Conservation (phyloP, 139 green algal genomes). For the Astrephomene gubernaculifera region DNA sequence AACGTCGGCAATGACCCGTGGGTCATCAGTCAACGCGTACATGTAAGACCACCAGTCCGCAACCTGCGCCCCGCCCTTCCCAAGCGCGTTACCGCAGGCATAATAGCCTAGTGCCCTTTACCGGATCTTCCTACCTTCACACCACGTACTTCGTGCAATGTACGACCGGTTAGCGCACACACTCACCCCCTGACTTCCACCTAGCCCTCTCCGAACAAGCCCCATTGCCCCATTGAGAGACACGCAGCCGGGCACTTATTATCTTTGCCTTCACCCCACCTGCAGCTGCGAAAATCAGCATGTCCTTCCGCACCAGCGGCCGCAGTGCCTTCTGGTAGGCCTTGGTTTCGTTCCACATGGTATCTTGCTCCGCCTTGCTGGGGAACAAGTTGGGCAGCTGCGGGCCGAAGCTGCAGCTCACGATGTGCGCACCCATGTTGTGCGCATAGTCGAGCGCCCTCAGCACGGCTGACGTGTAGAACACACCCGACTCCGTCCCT, state of each 20-base stretch:
- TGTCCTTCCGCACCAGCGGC: background rate
- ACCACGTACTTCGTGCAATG: background rate
- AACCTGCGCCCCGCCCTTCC: background rate
- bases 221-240: no score
- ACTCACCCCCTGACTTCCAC: background rate
- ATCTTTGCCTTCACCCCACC: no score
- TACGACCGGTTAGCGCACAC: background rate
- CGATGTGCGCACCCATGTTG: constrained; percentile 32
- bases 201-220: no score
- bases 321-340: background rate
- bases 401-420: constrained; percentile 27
- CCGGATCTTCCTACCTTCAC: background rate
- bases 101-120: background rate
- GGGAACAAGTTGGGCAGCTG: constrained; percentile 3
- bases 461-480: constrained; percentile 1
- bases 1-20: background rate
- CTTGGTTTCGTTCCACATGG: background rate
- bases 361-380: background rate
- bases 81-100: no score
- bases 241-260: no score
- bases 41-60: background rate
- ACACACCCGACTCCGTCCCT: background rate
- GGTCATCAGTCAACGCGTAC: background rate
- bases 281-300: constrained; percentile 4
- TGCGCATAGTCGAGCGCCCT: constrained; percentile 15